These are phyloP conservation scores for Dovyalis caffra DNA, from an alignment of 345 rosid species.

Conservation along the genomic window DNA sequence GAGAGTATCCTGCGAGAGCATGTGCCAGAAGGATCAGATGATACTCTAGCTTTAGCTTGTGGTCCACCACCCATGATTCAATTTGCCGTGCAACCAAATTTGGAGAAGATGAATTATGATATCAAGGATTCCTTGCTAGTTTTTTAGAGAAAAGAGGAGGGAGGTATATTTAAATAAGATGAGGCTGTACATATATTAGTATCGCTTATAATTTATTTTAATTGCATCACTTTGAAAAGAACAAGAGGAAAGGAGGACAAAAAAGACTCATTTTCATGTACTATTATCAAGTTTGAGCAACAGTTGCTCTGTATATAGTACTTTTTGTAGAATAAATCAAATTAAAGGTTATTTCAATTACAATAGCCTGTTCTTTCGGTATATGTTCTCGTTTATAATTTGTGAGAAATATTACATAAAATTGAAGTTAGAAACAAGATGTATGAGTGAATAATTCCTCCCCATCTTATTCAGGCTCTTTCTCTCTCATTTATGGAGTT, in stretches of 20 bases:
- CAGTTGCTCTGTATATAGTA: too few species aligned
- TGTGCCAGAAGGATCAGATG: conserved; percentile 55
- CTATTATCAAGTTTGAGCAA: too few species aligned
- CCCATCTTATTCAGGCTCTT: too few species aligned
- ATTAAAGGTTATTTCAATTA: too few species aligned
- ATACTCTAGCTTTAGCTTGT: conserved; percentile 67
- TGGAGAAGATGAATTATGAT: conserved; percentile 88
- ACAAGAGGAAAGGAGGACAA: neutral
- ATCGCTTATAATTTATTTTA: neutral
- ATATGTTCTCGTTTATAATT: too few species aligned
- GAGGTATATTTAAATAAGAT: neutral
- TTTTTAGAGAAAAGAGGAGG: conserved; percentile 36
- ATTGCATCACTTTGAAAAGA: neutral
- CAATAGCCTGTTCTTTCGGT: too few species aligned
- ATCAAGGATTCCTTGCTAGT: conserved; percentile 61
- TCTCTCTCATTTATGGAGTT: too few species aligned
- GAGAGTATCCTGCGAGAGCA: conserved; percentile 69
- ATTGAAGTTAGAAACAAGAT: too few species aligned
- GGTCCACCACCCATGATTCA: conserved; percentile 99
- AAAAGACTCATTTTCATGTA: neutral
- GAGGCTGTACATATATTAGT: neutral
- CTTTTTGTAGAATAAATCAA: too few species aligned
- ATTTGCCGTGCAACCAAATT: conserved; percentile 82
- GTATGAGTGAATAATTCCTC: too few species aligned
- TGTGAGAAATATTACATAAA: too few species aligned